Base-by-base conservation (phyloP, 78 protist species). In the Chrysochromulina tobinii region DNA sequence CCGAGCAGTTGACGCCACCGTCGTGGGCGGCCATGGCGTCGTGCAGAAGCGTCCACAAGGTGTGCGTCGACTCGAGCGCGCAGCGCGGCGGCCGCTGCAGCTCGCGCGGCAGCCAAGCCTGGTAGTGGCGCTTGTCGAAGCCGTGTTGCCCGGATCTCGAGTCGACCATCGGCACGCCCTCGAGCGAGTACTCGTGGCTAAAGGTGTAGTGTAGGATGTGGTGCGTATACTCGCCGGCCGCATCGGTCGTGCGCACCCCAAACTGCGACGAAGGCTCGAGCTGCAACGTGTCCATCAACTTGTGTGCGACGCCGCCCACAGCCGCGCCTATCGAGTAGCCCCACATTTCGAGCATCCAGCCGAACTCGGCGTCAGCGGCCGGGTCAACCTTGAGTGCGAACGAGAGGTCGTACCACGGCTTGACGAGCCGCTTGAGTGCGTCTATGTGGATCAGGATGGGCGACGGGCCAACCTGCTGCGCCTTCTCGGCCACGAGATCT, bases 311-410 rank as follows among this genome's bases (percentile, higher is more conserved):
- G 54, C 50, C n/a, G 51, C 3, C 53, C n/a, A 3, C 12, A 11
- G 79, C 79, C 14, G 53, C 38, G 4, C 51, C 79, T 12, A 69
- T 17, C 50, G 83, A 75, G 83, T 75, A 75, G 51, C 83, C 83
- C 83, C 83, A 75, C 83, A 75, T 75, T 57, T 75, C 83, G 59
- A 75, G 83, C 58, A 75, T 50, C 83, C 83, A 75, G 54, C 14
- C 14, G 83, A 75, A 75, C 57, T 50, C 58, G 58, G 54, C 57
- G 83, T 75, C 83, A 11, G 83, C 83, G 18, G 38, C 83, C 58
- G 57, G 57, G 83, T 75, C 83, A 21, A 54, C 58, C 83, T 75
- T 75, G 38, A 75, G 12, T 5, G 55, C 54, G 25, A 50, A 38
- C 25, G 83, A 75, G 57, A 75, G 3, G 57, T 75, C 21, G 51